Percentiles rank a stretch among this genome's conserved stretches.
These are phyloP conservation scores for Penicillium pulvis DNA, from an alignment of 495 filamentous ascomycete species.

Conservation along the genomic window DNA sequence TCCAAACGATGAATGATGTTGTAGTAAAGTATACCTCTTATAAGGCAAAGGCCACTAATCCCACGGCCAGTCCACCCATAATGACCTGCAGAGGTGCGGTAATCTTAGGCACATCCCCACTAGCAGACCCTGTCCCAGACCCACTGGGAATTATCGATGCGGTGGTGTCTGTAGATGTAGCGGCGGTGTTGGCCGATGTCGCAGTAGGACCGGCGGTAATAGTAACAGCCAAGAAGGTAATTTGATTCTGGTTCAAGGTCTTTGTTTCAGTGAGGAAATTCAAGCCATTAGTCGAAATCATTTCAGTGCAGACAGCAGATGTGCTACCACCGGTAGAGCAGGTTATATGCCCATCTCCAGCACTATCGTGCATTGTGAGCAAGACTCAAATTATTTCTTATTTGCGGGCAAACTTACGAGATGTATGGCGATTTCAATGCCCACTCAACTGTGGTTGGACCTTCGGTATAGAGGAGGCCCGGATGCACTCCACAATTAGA, in stretches of 20 bases:
- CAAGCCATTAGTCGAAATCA: background rate
- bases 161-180: background rate
- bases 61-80: background rate
- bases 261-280: background rate
- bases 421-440: constrained; percentile 2
- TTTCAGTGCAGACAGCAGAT: background rate
- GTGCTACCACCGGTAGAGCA: constrained; percentile 2
- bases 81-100: background rate
- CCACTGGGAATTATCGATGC: background rate
- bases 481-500: background rate
- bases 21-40: background rate
- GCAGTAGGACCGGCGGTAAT: background rate
- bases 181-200: background rate
- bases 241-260: background rate
- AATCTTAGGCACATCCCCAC: background rate
- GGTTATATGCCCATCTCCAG: background rate
- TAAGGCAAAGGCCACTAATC: background rate
- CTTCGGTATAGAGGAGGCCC: constrained; percentile 3
- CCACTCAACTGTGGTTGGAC: constrained; percentile 4
- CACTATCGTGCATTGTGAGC: background rate
- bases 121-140: background rate
- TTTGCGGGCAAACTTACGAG: background rate
- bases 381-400: background rate
- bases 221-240: background rate
- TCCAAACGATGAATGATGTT: too few relatives aligned